Base-by-base conservation (phyloP, 2,329 filamentous ascomycete species). In the Cytospora piceae region DNA sequence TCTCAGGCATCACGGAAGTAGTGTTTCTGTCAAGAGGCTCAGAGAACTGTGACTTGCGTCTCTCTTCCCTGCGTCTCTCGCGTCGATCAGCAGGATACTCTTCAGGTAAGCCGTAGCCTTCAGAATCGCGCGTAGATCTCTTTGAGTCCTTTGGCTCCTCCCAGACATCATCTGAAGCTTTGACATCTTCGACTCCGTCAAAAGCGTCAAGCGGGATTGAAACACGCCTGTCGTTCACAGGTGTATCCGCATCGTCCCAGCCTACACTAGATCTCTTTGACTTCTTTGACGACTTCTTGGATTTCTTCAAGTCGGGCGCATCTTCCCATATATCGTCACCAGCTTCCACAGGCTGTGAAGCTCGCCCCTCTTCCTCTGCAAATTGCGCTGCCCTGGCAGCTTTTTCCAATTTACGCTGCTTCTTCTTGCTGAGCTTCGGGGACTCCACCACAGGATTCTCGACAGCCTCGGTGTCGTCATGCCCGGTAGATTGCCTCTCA, bases 1-100 rank as follows among this genome's bases (percentile, higher is more conserved):
- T 73, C 59, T 81, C 81, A 7, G 84, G 85, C 6, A 82, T 78
- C 15, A 83, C 78, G 37, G 83, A 85, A 67, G 77, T 79, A 24
- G 81, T 77, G 51, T 83, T 82, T n/a, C 78, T 78, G 64, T 83
- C 79, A 31, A 71, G 46, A 37, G 71, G 68, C 61, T 81, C 77
- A 63, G 78, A 80, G 2, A 71, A 73, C n/a, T 78, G 77, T 32
- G 58, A 51, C 8, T 37, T 64, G 15, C 61, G 61, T 32, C 56
- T 63, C 24, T 64, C 61, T 64, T 56, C 60, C 4, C 73, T 75
- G 54, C 73, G 75, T 68, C 75, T 75, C 72, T 81, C 76, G 53
- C 73, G 75, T 67, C 75, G 75, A 72, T 81, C 76, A 37, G 78
- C 75, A 32, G 77, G 77, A 61, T 80, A 76, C 66, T 77, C 74